Evolutionary conservation across 2,329 filamentous ascomycete species (phyloP).

Genomic region (Coleophoma eucalyptorum): DNA sequence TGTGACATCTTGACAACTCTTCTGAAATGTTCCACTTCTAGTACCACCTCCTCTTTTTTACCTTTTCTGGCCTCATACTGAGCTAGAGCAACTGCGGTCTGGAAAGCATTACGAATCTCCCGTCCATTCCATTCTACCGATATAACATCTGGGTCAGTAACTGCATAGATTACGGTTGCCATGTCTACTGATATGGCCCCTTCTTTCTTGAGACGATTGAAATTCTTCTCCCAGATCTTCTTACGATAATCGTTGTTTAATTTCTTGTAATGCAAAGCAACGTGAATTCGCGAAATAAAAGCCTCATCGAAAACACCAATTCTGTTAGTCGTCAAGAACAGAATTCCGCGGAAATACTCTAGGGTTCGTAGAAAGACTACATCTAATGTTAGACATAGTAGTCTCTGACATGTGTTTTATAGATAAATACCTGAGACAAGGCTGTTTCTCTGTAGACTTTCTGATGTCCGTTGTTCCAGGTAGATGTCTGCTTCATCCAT

Average conservation of each 20-base stretch:
- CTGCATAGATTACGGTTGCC: background rate
- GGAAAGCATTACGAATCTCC: slow-evolving; percentile 27
- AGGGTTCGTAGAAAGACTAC: slow-evolving; percentile 33
- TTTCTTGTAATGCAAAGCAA: slow-evolving; percentile 27
- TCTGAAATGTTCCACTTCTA: slow-evolving; percentile 4
- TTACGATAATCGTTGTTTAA: slow-evolving; percentile 17
- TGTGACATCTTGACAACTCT: slow-evolving; percentile 7
- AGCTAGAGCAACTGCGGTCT: slow-evolving; percentile 25
- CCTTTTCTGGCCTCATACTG: slow-evolving; percentile 12
- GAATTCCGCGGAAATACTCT: slow-evolving; percentile 37
- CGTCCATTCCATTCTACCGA: slow-evolving; percentile 22
- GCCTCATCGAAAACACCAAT: slow-evolving; percentile 35
- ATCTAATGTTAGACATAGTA: background rate
- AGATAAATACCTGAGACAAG: slow-evolving; percentile 23
- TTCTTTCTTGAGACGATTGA: slow-evolving; percentile 15
- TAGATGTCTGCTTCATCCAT: slow-evolving; percentile 52
- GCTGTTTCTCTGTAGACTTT: slow-evolving; percentile 29
- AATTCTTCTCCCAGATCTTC: slow-evolving; percentile 25
- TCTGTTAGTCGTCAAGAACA: slow-evolving; percentile 39
- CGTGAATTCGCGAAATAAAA: slow-evolving; percentile 32
- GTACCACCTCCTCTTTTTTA: background rate
- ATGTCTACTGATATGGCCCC: background rate
- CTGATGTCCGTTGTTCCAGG: slow-evolving; percentile 26
- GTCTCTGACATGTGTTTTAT: slow-evolving; percentile 4
- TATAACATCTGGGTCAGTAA: background rate